These are phyloP conservation scores for Melampsora allii-populina DNA, from an alignment of 1,284 basidiomycete species.

Conservation along the genomic window DNA sequence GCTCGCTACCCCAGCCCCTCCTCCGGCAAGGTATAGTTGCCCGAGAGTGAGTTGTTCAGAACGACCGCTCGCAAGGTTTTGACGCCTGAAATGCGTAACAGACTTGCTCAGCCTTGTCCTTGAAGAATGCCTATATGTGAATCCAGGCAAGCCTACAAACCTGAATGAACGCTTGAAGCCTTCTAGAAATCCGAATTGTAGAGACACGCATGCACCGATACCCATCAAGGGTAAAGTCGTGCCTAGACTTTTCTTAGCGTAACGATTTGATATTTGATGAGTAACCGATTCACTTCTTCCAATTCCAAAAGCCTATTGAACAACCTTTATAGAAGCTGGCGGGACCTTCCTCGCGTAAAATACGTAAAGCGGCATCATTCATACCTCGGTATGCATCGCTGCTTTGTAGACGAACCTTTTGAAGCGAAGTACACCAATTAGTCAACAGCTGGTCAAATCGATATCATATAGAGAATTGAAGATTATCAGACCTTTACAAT, in stretches of 20 bases:
- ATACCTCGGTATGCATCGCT: slow-evolving; percentile 84
- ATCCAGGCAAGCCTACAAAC: slow-evolving; percentile 3
- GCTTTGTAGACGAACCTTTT: slow-evolving; percentile 74
- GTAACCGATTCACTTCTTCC: neutral
- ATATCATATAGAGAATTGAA: neutral
- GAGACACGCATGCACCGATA: slow-evolving; percentile 91
- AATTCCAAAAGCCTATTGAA: neutral
- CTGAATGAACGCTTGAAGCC: slow-evolving; percentile 81
- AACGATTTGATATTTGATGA: neutral
- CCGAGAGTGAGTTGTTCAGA: slow-evolving; percentile 57
- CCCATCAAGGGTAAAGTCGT: slow-evolving; percentile 89
- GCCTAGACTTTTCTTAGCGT: slow-evolving; percentile 59
- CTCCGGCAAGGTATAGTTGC: slow-evolving; percentile 75
- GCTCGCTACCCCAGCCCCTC: slow-evolving; percentile 83
- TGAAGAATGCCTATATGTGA: neutral
- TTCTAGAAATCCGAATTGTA: slow-evolving; percentile 92
- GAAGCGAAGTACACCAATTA: neutral
- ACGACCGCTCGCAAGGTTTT: slow-evolving; percentile 15
- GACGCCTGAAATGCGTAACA: neutral
- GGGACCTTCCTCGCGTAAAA: slow-evolving; percentile 86
- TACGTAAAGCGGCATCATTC: slow-evolving; percentile 79
- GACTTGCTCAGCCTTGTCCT: neutral
- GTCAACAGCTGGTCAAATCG: neutral
- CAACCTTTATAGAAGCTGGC: slow-evolving; percentile 91
- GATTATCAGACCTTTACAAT: slow-evolving; percentile 74